Evolutionary conservation across 345 rosid species (phyloP).

Genomic region (Salix brachista): DNA sequence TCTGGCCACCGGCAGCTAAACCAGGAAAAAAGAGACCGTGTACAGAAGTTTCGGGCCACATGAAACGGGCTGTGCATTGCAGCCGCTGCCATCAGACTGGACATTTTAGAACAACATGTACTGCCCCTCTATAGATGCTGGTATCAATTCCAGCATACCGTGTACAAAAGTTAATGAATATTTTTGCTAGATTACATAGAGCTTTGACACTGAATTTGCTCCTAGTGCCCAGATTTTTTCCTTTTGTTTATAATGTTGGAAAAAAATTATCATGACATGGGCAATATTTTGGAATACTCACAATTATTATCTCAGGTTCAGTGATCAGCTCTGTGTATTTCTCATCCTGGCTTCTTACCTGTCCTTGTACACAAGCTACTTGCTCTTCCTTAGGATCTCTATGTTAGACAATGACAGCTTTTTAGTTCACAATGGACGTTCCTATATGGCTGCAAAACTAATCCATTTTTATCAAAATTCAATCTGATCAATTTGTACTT

Average conservation of each 20-base stretch:
- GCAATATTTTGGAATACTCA: background rate
- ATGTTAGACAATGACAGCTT: too few relatives aligned
- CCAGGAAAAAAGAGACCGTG: slow-evolving; percentile 87
- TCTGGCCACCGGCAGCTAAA: slow-evolving; percentile 78
- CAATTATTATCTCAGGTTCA: too few relatives aligned
- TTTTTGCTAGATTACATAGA: too few relatives aligned
- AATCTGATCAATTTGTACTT: too few relatives aligned
- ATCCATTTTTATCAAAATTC: too few relatives aligned
- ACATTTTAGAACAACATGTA: slow-evolving; percentile 95
- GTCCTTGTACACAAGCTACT: too few relatives aligned
- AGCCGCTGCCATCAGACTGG: slow-evolving; percentile 96
- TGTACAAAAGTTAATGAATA: background rate
- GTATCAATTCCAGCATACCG: background rate
- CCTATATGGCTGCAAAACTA: too few relatives aligned
- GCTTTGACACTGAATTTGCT: too few relatives aligned
- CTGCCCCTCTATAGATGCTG: slow-evolving; percentile 58
- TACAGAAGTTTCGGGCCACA: slow-evolving; percentile 73
- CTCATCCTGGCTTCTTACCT: background rate
- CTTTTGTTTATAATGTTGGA: background rate
- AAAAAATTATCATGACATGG: background rate
- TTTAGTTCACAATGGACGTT: too few relatives aligned
- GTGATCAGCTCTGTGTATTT: background rate
- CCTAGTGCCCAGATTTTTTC: background rate
- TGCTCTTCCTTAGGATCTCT: too few relatives aligned
- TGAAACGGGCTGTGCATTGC: slow-evolving; percentile 87